Base-by-base conservation (phyloP, 176 grass and related monocot species). In the Musa itinerans region DNA sequence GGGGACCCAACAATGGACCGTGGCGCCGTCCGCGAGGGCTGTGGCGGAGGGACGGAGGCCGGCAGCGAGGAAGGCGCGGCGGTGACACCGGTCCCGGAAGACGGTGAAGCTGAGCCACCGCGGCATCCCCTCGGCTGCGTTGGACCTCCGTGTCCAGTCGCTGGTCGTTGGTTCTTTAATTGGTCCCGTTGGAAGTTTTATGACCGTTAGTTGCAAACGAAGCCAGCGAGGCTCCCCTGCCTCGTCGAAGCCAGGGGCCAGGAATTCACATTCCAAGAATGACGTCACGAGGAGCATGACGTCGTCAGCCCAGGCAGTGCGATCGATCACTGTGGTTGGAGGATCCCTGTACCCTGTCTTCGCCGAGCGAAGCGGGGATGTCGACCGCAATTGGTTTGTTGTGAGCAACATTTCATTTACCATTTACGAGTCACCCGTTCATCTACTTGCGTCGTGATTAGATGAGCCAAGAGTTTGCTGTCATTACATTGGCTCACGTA, bases 1-100 rank as follows among this genome's bases (percentile, higher is more conserved):
- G 55, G 94, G 90, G 49, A 79, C 79, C 90, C 94, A 98, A 56
- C 88, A 63, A 83, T 98, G 94, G 71, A 98, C 83, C 59, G 81
- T 85, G 78, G 94, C 34, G n/a, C 90, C 75, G 61, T 77, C 75
- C n/a, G 48, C 34, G 43, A 77, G 75, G 49, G 23, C 82, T 20
- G 72, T 54, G 12, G 65, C 72, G 6, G 86, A 53, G 63, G 90
- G 75, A 22, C 84, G 86, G 10, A 98, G 88, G 25, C 94, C 90
- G 13, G 90, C 90, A 2, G 64, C 16, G 56, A 56, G 76, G 88
- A 98, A 98, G 2, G 70, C 81, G n/a, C 73, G 86, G 53, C 82
- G 82, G 75, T 87, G 85, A 86, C 87, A 93, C 25, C 84, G 74
- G 76, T 98, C 90, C 49, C 94, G 86, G 61, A 78, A 75, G 54